A percentile compares a stretch with the other conserved stretches of the same genome.
Conservation (phyloP, 768 basidiomycete species). For the Panaeolus cyanescens region DNA sequence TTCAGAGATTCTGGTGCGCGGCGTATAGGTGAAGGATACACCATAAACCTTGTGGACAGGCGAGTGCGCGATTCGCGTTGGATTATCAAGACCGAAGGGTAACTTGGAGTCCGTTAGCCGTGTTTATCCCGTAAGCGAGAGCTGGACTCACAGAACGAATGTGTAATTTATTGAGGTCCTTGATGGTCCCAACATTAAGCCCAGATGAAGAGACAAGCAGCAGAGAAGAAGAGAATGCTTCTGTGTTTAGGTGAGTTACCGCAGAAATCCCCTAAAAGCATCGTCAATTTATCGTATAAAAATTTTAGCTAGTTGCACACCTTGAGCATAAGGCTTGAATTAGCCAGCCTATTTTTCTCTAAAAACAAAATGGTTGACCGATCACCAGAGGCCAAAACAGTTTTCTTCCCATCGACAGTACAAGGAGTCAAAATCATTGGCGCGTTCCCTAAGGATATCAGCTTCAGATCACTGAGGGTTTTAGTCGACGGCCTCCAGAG, state of each 20-base stretch:
- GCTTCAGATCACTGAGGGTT: constrained; percentile 51
- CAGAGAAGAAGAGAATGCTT: constrained; percentile 52
- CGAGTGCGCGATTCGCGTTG: constrained; percentile 66
- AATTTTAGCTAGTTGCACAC: constrained; percentile 23
- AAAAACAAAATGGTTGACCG: constrained; percentile 69
- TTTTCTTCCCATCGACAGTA: constrained; percentile 48
- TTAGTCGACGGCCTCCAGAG: constrained; percentile 40
- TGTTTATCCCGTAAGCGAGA: not conserved
- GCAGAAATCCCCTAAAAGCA: constrained; percentile 50
- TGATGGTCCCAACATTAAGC: constrained; percentile 66
- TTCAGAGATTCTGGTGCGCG: constrained; percentile 57
- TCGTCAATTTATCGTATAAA: not conserved
- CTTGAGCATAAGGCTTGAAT: constrained; percentile 76
- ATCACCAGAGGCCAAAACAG: constrained; percentile 74
- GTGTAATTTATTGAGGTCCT: constrained; percentile 76
- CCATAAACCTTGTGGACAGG: constrained; percentile 58
- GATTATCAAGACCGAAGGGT: constrained; percentile 71
- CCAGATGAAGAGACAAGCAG: constrained; percentile 55
- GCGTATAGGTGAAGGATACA: constrained; percentile 58
- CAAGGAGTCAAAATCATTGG: constrained; percentile 67
- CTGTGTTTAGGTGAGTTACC: constrained; percentile 50
- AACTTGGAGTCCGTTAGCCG: constrained; percentile 43
- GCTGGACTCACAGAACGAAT: constrained; percentile 63
- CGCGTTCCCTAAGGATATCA: constrained; percentile 62
- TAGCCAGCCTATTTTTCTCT: constrained; percentile 62